Evolutionary conservation across 768 basidiomycete genomes (phyloP), one percentile per base, ranked within the genome.

Genomic region (Lentinula aciculospora): DNA sequence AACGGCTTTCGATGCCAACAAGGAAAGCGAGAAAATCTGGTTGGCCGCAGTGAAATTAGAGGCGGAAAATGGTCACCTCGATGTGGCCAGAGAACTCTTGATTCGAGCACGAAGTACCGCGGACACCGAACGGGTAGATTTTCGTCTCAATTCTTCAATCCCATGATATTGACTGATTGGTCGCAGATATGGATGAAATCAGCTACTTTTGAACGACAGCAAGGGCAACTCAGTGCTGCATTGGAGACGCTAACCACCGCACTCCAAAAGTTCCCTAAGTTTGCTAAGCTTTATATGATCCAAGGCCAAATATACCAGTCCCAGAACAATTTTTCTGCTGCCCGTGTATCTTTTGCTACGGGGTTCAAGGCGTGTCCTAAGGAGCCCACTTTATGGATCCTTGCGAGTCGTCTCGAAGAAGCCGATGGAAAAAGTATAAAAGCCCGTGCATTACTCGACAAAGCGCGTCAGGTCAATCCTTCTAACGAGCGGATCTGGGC

Each of bases 101-200:
- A 83, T 88, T 48, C 88, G 94, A 60, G 97, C 96, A 12, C 76
- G 96, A 59, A 88, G 84, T 17, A 91, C 95, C 12, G 94, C 95
- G 0, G 91, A 93, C 64, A 98, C 96, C 1, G 88, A 96, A 63
- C 75, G 94, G 71, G 94, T 93, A 62, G 65, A 85, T 73, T 23
- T 42, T 60, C 62, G 19, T 53, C 63, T 46, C 49, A 54, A 46
- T 53, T 36, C 23, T 27, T 23, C 5, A 25, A 47, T n/a, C n/a
- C n/a, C n/a, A n/a, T 57, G 28, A 63, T 2, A 37, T 5, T 42
- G 8, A 19, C 23, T 49, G 6, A 8, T n/a, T n/a, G n/a, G n/a
- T n/a, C n/a, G n/a, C 66, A 96, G 94, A 98, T 99, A 53, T 99
- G 96, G 97, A 94, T 98, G 94, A 98, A 99, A 69, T 94, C 92